Evolutionary conservation across 1,284 basidiomycete species (phyloP).

Genomic region (Xanthoconium separans): DNA sequence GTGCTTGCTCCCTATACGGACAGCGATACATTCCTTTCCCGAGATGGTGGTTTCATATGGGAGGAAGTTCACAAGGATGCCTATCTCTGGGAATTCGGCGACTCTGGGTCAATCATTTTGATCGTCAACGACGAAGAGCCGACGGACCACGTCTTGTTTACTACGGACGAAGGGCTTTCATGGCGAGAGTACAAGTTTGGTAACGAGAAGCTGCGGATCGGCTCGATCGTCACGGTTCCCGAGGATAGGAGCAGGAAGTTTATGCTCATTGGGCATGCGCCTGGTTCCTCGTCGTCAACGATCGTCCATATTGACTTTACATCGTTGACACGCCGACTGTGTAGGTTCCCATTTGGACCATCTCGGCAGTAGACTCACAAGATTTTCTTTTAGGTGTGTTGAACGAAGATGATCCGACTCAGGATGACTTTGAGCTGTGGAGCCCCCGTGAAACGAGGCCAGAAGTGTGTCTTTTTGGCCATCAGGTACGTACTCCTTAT

Average conservation of each 20-base stretch:
- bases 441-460: constrained; percentile 87
- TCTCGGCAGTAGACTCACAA: background rate
- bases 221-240: constrained; percentile 84
- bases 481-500: constrained; percentile 51
- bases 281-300: constrained; percentile 52
- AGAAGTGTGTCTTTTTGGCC: constrained; percentile 77
- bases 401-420: constrained; percentile 64
- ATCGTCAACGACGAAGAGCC: constrained; percentile 95
- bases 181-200: constrained; percentile 90
- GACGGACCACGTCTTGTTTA: constrained; percentile 87
- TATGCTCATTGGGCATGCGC: constrained; percentile 75
- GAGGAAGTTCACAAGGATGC: constrained; percentile 98
- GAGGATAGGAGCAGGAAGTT: constrained; percentile 90
- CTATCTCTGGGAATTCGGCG: constrained; percentile 97
- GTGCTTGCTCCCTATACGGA: constrained; percentile 79
- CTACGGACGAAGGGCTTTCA: constrained; percentile 81
- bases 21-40: constrained; percentile 93
- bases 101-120: constrained; percentile 91
- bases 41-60: constrained; percentile 98
- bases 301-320: constrained; percentile 92
- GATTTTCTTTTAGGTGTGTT: constrained; percentile 54
- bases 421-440: constrained; percentile 96
- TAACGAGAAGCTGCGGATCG: constrained; percentile 74
- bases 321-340: constrained; percentile 70
- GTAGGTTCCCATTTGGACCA: constrained; percentile 44